Percentiles rank a stretch among this genome's conserved stretches.
These are phyloP conservation scores for Fagopyrum esculentum DNA, from an alignment of 148 eudicot species.

Conservation along the genomic window DNA sequence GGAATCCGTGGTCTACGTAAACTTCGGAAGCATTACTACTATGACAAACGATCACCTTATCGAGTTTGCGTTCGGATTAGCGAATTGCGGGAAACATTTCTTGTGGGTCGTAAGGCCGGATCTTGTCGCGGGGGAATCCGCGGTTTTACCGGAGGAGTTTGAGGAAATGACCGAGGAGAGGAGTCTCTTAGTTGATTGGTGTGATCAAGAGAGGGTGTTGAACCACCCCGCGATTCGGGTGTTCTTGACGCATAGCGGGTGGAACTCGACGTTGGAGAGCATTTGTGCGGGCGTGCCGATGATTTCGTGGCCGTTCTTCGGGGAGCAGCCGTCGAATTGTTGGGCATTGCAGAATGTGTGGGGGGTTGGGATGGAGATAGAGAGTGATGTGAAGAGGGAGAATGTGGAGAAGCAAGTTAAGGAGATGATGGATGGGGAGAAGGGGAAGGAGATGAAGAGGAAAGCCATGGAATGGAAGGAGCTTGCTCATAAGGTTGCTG, in stretches of 20 bases:
- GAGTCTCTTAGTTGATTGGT: background rate
- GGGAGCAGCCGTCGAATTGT: background rate
- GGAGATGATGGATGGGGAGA: background rate
- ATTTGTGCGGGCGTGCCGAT: background rate
- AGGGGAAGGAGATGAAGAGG: background rate
- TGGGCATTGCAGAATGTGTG: background rate
- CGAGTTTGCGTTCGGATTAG: background rate
- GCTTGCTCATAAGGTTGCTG: background rate
- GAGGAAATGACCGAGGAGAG: background rate
- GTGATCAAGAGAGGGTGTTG: constrained; percentile 1
- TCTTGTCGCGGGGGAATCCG: background rate
- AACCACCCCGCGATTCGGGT: background rate
- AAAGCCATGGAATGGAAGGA: background rate
- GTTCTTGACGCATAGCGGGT: constrained; percentile 2
- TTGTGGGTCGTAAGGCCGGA: background rate
- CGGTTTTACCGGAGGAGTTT: background rate
- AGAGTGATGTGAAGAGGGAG: background rate
- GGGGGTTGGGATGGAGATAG: background rate
- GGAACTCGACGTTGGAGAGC: background rate
- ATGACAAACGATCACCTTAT: background rate
- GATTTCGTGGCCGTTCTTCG: background rate
- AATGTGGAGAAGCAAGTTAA: background rate
- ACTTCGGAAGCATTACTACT: background rate
- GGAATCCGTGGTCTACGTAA: background rate
- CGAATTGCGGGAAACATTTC: background rate